These are phyloP conservation scores for Ceratocystis cubensis DNA, from an alignment of 2,329 filamentous ascomycete genomes.

Conservation along the genomic window DNA sequence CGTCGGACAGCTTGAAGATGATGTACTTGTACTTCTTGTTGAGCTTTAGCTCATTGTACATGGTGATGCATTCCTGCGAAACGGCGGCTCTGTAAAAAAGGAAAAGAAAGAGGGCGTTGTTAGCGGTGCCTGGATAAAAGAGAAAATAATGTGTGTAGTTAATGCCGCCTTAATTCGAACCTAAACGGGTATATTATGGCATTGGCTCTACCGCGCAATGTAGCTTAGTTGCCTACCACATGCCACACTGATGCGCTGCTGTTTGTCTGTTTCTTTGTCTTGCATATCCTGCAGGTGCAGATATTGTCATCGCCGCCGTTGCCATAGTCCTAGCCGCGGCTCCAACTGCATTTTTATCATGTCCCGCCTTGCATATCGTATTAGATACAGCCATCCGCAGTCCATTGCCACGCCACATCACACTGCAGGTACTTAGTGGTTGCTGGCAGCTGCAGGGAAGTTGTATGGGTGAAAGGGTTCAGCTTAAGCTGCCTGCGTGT, in stretches of 20 bases:
- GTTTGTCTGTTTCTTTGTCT: too few relatives aligned
- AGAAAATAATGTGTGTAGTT: neutral
- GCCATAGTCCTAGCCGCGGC: neutral
- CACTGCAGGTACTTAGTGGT: neutral
- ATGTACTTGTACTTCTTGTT: constrained; percentile 73
- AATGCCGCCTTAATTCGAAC: too few relatives aligned
- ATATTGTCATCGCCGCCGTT: neutral
- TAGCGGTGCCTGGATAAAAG: neutral
- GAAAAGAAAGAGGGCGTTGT: neutral
- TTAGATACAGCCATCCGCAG: neutral
- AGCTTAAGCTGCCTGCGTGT: neutral
- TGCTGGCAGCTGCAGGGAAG: constrained; percentile 4
- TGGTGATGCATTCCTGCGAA: constrained; percentile 54
- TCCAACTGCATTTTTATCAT: constrained; percentile 3
- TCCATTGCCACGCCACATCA: neutral
- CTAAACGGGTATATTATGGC: too few relatives aligned
- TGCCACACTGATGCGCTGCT: too few relatives aligned
- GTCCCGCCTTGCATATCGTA: constrained; percentile 17
- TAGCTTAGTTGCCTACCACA: too few relatives aligned
- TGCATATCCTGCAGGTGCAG: neutral
- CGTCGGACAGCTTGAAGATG: constrained; percentile 76
- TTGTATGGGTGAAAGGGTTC: neutral
- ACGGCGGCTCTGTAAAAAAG: constrained; percentile 50
- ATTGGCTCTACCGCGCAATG: too few relatives aligned
- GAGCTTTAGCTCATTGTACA: constrained; percentile 75